These are phyloP conservation scores for Cystofilobasidium ferigula DNA, from an alignment of 768 basidiomycete genomes.

Conservation along the genomic window DNA sequence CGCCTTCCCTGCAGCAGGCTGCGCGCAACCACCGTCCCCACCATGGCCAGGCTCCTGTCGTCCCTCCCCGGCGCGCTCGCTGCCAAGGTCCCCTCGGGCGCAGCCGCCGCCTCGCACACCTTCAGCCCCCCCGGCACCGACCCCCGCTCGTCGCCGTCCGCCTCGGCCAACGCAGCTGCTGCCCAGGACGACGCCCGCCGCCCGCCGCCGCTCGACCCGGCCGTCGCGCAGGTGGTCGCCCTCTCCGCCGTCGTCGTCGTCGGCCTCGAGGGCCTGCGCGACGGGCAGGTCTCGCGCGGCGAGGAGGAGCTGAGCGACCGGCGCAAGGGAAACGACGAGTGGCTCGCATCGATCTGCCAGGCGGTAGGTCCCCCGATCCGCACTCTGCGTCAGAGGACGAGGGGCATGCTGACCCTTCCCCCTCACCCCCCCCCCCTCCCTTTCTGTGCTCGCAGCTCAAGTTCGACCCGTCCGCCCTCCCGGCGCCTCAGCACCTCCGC, in stretches of 20 bases:
- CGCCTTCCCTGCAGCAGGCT: too few relatives aligned
- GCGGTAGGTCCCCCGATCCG: slow-evolving; percentile 9
- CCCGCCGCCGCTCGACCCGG: slow-evolving; percentile 10
- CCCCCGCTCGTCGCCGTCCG: too few relatives aligned
- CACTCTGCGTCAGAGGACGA: background rate
- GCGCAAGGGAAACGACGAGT: background rate
- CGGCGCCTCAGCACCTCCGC: background rate
- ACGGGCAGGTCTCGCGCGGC: background rate
- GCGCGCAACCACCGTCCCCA: too few relatives aligned
- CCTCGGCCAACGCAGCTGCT: background rate
- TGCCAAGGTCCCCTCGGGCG: too few relatives aligned
- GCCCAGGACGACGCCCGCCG: background rate
- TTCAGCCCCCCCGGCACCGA: too few relatives aligned
- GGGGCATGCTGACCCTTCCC: background rate
- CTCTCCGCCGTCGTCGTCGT: slow-evolving; percentile 2
- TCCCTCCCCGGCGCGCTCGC: too few relatives aligned
- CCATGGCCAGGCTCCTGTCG: too few relatives aligned
- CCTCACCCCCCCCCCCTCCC: background rate
- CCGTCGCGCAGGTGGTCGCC: slow-evolving; percentile 15
- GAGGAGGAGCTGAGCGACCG: too few relatives aligned
- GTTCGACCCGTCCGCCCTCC: slow-evolving; percentile 17
- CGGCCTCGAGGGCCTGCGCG: background rate
- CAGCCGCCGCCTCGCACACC: too few relatives aligned
- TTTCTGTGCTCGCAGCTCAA: slow-evolving; percentile 16
- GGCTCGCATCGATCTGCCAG: slow-evolving; percentile 15